These are phyloP conservation scores for Fusarium denticulatum DNA, from an alignment of 2,329 filamentous ascomycete species.

Conservation along the genomic window DNA sequence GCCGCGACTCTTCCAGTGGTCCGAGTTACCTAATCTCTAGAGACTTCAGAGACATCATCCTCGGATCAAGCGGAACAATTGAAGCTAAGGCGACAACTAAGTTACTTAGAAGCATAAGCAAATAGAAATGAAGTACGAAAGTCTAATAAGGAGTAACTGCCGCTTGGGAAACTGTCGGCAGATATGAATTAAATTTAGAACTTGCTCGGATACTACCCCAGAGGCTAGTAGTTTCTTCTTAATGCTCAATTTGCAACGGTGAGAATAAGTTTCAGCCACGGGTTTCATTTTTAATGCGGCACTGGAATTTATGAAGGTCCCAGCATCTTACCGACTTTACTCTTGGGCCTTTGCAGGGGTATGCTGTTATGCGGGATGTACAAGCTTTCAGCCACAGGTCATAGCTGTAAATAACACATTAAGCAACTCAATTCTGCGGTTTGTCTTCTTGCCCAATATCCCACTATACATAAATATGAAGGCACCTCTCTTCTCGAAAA, in stretches of 20 bases:
- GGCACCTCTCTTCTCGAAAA: no score
- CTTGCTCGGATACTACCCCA: no score
- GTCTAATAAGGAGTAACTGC: not conserved
- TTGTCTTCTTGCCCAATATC: fast-evolving
- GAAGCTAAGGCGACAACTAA: no score
- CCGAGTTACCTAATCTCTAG: not conserved
- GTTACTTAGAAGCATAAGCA: not conserved
- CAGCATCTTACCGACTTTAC: not conserved
- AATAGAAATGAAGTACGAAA: not conserved
- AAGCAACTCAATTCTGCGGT: not conserved
- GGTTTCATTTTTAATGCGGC: not conserved
- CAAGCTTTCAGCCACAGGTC: not conserved
- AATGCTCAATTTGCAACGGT: not conserved
- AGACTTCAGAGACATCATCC: no score
- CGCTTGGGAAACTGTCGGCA: not conserved
- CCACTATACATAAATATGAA: fast-evolving
- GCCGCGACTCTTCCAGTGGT: fast-evolving
- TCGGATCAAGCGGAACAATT: not conserved
- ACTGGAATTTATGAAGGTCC: not conserved
- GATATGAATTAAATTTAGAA: not conserved
- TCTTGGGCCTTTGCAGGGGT: not conserved
- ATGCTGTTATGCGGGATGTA: no score
- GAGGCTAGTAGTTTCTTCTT: not conserved
- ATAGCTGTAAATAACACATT: not conserved
- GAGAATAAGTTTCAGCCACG: not conserved